These are phyloP conservation scores for Scedosporium apiospermum DNA, from an alignment of 2,329 filamentous ascomycete species.

Conservation along the genomic window DNA sequence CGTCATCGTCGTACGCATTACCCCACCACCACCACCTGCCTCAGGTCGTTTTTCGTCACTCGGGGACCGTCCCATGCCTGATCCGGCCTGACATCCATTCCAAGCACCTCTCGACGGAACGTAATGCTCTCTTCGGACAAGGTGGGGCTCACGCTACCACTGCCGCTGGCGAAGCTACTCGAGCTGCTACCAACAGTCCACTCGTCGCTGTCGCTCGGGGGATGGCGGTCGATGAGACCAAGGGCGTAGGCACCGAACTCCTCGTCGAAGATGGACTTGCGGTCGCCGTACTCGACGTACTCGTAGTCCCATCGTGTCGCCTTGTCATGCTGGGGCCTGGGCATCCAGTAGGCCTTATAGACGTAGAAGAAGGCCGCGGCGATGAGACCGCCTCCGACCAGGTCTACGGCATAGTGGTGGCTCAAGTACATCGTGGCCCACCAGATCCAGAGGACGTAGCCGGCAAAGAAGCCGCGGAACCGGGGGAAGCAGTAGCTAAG, in stretches of 20 bases:
- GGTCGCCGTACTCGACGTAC: constrained; percentile 76
- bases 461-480: constrained; percentile 67
- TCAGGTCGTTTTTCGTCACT: constrained; percentile 32
- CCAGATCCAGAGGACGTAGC: constrained; percentile 89
- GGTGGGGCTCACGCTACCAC: constrained; percentile 39
- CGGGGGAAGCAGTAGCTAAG: constrained; percentile 87
- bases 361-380: constrained; percentile 76
- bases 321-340: constrained; percentile 76
- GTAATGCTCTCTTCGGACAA: constrained; percentile 33
- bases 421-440: constrained; percentile 98
- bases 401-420: constrained; percentile 92
- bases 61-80: constrained; percentile 29
- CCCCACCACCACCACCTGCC: constrained; percentile 33
- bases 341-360: constrained; percentile 69
- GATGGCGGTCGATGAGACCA: constrained; percentile 32
- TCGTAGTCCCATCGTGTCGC: constrained; percentile 91
- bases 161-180: constrained; percentile 46
- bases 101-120: constrained; percentile 10
- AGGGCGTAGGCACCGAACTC: constrained; percentile 37
- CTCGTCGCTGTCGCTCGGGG: constrained; percentile 62
- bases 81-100: constrained; percentile 25
- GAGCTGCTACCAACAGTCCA: constrained; percentile 86
- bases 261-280: constrained; percentile 31
- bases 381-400: constrained; percentile 75
- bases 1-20: constrained; percentile 13